Base-by-base conservation (phyloP, 2,329 filamentous ascomycete species). In the Chaetomium strumarium region DNA sequence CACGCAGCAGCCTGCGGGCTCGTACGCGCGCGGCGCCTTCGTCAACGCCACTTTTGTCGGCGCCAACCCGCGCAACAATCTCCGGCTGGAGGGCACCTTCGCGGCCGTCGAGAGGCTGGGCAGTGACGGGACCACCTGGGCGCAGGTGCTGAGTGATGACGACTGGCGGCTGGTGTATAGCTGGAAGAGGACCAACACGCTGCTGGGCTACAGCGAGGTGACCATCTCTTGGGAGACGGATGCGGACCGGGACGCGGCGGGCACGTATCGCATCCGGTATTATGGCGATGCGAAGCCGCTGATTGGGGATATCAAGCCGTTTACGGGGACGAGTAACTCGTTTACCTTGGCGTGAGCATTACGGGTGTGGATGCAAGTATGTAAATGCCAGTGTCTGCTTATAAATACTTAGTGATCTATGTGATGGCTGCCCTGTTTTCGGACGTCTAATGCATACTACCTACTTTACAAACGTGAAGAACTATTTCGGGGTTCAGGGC, bases 21-120 rank as follows among this genome's bases (percentile, higher is more conserved):
- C 70, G 0, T 88, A 86, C 60, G 47, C 65, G 0, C 69, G 72
- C 1, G 88, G 88, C 3, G 75, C 78, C 9, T 73, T 73, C 0
- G 78, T 89, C 29, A 78, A 70, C 5, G 87, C 79, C 0, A 83
- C 75, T 0, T 96, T 96, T 66, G 79, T 90, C 0, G 91, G 87
- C 16, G 90, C 90, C 4, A 96, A 96, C 63, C 91, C 91, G 9
- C 79, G 91, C 46, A 96, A 96, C 67, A 86, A 95, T 57, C 77
- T 96, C 40, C 80, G 83, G 2, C 80, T 90, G 1, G 90, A 89
- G 64, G 77, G 77, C 12, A 95, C 86, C 0, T 96, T 85, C 64
- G 86, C 86, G 0, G 80, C 85, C 0, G 80, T 96, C 0, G 90
- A 96, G 72, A 75, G 74, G 61, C 72, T 79, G 19, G 67, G 77